Base-by-base conservation (phyloP, 2,329 filamentous ascomycete genomes). In the Penicillium concentricum region DNA sequence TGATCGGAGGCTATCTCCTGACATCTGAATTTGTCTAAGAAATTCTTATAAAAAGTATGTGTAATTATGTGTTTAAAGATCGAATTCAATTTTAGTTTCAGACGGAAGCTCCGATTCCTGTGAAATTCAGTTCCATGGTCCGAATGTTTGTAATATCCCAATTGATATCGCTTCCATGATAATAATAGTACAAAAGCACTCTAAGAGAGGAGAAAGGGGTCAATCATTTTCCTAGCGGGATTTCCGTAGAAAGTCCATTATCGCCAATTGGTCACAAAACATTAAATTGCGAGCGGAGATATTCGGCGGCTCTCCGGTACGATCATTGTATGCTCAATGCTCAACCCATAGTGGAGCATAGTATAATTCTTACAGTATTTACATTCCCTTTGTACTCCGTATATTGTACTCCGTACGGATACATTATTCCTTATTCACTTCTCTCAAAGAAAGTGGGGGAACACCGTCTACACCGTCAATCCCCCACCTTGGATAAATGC, bases 261-360 rank as follows among this genome's bases (percentile, higher is more conserved):
- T 20, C 30, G 20, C 39, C 46, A 26, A 45, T 56, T 59, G 42
- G 56, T 37, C 46, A 24, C 45, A 9, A 24, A 28, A 34, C 20
- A 32, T 53, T 38, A 38, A 24, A 51, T 51, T 45, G 20, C 43
- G 44, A 60, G 55, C 60, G 60, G 58, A 61, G 52, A 35, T 24
- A 48, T 42, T 61, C 61, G 62, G 62, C 61, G 59, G 59, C 59
- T 63, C 61, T 64, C 62, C 61, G 61, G 60, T 61, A 53, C 5
- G 37, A 56, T 30, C 38, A 26, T 7, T 24, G 30, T 45, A 37
- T 37, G 35, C 13, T 26, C 51, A 30, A 9, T 54, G 43, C 43
- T 48, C 35, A 46, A 16, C 24, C 16, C 32, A 44, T 51, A 35
- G 32, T 39, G 34, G 28, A 53, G 10, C 42, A 16, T 18, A 22